A percentile compares a stretch with the other conserved stretches of the same genome.
These are phyloP conservation scores for Exserohilum turcica DNA, from an alignment of 2,329 filamentous ascomycete genomes.

Conservation along the genomic window DNA sequence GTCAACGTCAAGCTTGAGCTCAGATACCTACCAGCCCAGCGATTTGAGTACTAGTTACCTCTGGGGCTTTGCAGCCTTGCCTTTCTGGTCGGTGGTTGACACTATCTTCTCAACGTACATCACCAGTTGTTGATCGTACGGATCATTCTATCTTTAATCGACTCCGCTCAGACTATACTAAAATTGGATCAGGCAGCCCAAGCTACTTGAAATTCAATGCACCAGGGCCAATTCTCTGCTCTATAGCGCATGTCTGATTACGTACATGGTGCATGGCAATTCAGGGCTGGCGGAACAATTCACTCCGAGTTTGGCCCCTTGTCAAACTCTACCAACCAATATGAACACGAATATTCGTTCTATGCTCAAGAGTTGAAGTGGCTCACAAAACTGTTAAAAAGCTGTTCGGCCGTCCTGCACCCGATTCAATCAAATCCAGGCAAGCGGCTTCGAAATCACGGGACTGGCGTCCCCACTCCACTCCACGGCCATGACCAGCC, in stretches of 20 bases:
- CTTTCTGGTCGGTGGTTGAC: neutral
- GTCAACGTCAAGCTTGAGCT: conserved; percentile 1
- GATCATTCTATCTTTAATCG: neutral
- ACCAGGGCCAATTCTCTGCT: neutral
- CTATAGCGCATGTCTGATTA: neutral
- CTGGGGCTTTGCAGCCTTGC: neutral
- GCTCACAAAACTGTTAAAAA: neutral
- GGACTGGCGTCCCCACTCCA: neutral
- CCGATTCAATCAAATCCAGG: neutral
- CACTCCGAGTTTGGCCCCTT: too few relatives aligned
- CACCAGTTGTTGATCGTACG: neutral
- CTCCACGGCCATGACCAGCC: neutral
- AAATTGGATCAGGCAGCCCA: neutral
- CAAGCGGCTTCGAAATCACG: neutral
- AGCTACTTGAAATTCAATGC: neutral
- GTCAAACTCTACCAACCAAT: too few relatives aligned
- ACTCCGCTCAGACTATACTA: neutral
- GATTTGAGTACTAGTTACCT: neutral
- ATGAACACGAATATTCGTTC: neutral
- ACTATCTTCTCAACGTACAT: neutral
- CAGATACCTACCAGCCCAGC: neutral
- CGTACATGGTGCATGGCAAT: too few relatives aligned
- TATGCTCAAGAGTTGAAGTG: neutral
- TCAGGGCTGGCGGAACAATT: too few relatives aligned
- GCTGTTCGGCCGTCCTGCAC: neutral